phyloP scores from a whole-genome alignment of 371 early-diverging fungal species.

The Blastocladiella emersonii region DNA sequence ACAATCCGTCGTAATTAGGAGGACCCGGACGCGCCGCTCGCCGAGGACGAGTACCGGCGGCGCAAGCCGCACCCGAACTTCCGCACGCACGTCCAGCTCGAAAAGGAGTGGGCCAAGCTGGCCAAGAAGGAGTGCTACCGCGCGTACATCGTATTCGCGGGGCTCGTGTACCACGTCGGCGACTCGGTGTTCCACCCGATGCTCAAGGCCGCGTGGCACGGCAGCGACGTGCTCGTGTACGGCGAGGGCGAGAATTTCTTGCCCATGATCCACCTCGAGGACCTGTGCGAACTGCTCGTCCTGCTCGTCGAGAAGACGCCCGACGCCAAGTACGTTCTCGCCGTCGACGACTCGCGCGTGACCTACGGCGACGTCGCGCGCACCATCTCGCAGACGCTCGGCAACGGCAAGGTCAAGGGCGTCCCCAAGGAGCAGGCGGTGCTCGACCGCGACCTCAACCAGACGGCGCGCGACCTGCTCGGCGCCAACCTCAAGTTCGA shows the following conservation, averaged over 20 bases:
- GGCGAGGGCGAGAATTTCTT: constrained; percentile 35
- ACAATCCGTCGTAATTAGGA: constrained; percentile 18
- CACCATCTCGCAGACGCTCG: constrained; percentile 27
- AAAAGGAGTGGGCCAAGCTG: constrained; percentile 29
- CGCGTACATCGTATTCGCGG: constrained; percentile 31
- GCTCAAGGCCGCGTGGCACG: constrained; percentile 33
- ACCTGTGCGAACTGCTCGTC: constrained; percentile 27
- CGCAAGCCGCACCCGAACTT: constrained; percentile 37
- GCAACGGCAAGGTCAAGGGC: constrained; percentile 27
- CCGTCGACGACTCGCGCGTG: constrained; percentile 32
- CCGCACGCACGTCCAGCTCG: constrained; percentile 25
- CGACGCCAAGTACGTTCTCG: constrained; percentile 26
- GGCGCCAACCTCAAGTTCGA: constrained; percentile 28
- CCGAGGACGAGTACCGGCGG: constrained; percentile 37
- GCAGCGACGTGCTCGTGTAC: constrained; percentile 22
- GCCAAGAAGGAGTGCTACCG: constrained; percentile 28
- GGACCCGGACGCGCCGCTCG: constrained; percentile 29
- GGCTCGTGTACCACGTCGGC: constrained; percentile 32
- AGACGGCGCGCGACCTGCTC: constrained; percentile 32
- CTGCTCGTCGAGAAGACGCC: constrained; percentile 31
- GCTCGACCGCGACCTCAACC: constrained; percentile 23
- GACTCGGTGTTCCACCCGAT: constrained; percentile 32
- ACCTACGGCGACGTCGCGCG: constrained; percentile 29
- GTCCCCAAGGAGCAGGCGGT: constrained; percentile 30
- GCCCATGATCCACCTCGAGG: constrained; percentile 36